Evolutionary conservation across 441 rosid species (phyloP).

Genomic region (Populus trichocarpa): DNA sequence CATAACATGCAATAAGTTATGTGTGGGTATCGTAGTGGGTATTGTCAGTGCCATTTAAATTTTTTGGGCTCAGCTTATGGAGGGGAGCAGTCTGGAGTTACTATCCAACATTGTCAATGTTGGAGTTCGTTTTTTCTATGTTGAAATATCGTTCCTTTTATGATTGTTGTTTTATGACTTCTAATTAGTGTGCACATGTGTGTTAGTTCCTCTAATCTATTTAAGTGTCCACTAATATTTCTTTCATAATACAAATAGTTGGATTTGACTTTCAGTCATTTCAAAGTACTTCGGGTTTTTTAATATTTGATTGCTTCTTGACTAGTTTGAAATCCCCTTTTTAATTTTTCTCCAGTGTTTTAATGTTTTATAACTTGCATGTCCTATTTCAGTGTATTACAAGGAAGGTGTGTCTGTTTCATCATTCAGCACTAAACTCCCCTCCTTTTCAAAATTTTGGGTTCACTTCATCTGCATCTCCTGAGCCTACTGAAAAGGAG

Average conservation of each 20-base stretch:
- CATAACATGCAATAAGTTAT: neutral
- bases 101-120: neutral
- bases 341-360: neutral
- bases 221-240: neutral
- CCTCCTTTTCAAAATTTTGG: conserved; percentile 55
- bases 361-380: neutral
- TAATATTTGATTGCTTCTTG: neutral
- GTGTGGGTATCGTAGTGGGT: neutral
- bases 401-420: conserved; percentile 39
- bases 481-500: conserved; percentile 53
- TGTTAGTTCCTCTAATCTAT: neutral
- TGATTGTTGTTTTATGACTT: neutral
- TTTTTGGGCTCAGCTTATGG: neutral
- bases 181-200: neutral
- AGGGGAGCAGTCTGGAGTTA: neutral
- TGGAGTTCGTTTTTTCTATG: neutral
- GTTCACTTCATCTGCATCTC: conserved; percentile 64
- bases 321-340: neutral
- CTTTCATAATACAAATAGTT: neutral
- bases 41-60: neutral
- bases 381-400: conserved; percentile 34
- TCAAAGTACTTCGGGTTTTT: neutral
- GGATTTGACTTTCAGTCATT: neutral
- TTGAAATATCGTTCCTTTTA: neutral
- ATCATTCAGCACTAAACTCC: conserved; percentile 36